These are phyloP conservation scores for Nematodospora anomalae DNA, from an alignment of 1,139 yeast genomes.

Conservation along the genomic window DNA sequence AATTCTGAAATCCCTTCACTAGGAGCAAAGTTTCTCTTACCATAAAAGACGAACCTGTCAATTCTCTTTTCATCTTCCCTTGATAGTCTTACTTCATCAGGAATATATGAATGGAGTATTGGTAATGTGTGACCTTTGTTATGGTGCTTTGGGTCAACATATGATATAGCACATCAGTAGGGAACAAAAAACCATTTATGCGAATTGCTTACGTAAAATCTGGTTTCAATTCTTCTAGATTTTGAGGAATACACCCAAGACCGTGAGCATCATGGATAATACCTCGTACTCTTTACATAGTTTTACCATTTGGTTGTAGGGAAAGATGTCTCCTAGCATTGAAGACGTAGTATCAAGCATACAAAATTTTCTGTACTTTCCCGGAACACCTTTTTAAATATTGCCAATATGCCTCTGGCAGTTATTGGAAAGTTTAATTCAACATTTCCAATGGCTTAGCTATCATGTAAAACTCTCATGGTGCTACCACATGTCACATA, in stretches of 20 bases:
- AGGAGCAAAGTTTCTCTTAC: slow-evolving; percentile 35
- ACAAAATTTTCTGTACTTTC: slow-evolving; percentile 36
- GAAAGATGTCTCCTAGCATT: slow-evolving; percentile 62
- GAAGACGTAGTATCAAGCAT: slow-evolving; percentile 65
- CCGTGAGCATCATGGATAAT: slow-evolving; percentile 71
- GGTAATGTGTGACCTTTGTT: slow-evolving; percentile 57
- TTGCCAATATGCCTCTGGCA: slow-evolving; percentile 45
- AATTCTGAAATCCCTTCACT: slow-evolving; percentile 37
- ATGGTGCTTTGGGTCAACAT: slow-evolving; percentile 56
- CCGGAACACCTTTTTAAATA: slow-evolving; percentile 34
- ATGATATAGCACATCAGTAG: slow-evolving; percentile 58
- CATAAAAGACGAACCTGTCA: slow-evolving; percentile 39
- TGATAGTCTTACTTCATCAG: slow-evolving; percentile 19
- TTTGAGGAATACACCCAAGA: slow-evolving; percentile 49
- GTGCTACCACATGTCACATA: slow-evolving; percentile 61
- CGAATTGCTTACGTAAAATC: slow-evolving; percentile 62
- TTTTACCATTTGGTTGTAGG: slow-evolving; percentile 50
- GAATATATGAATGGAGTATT: slow-evolving; percentile 46
- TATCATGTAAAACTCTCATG: slow-evolving; percentile 44
- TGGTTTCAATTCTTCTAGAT: slow-evolving; percentile 47
- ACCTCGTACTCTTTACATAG: slow-evolving; percentile 49
- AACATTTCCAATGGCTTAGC: slow-evolving; percentile 45
- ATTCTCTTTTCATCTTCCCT: slow-evolving; percentile 26
- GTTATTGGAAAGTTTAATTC: slow-evolving; percentile 50
- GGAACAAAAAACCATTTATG: slow-evolving; percentile 74